Evolutionary conservation across 768 basidiomycete species (phyloP), one percentile per base, ranked within the genome.

Genomic region (Tremella yokohamensis): DNA sequence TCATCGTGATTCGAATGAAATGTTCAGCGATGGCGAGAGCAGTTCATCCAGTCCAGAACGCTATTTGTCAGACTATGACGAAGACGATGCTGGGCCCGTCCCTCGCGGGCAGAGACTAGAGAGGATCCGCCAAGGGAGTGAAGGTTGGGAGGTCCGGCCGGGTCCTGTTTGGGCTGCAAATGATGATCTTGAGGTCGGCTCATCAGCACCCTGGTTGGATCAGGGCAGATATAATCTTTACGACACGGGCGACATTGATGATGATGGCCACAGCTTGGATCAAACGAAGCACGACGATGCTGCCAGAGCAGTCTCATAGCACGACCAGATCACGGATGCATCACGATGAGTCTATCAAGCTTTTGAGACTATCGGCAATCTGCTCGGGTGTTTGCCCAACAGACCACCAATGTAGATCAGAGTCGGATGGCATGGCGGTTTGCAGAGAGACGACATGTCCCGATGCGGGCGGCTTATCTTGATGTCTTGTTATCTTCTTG

Each of bases 21-120:
- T 24, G 65, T 50, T 69, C 20, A 47, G 47, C 49, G 40, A 49
- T 20, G 15, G 60, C 60, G 34, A 52, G 38, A 52, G 51, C 13
- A 12, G 37, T 37, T 60, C 63, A 8, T 64, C 60, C 26, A 73
- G 70, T 38, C 75, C 75, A 3, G 75, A 75, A 45, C 58, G 44
- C 15, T 73, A 73, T 54, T 42, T 76, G 22, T 75, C 73, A 19
- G 75, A 76, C 57, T 73, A 72, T 54, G 75, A 76, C 54, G 63
- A 69, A 12, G 63, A 45, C 22, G 57, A 26, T 44, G 39, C 54
- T 9, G 37, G 45, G 54, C 54, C 52, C 49, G 40, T 37, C 47
- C 34, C 22, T 50, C 13, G 45, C 50, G 20, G 63, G 15, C 16
- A 40, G 13, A 26, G 52, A 13, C 48, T 15, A 44, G 19, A 34